These are phyloP conservation scores for Cutaneotrichosporon cutaneum DNA, from an alignment of 1,284 basidiomycete genomes.

Conservation along the genomic window DNA sequence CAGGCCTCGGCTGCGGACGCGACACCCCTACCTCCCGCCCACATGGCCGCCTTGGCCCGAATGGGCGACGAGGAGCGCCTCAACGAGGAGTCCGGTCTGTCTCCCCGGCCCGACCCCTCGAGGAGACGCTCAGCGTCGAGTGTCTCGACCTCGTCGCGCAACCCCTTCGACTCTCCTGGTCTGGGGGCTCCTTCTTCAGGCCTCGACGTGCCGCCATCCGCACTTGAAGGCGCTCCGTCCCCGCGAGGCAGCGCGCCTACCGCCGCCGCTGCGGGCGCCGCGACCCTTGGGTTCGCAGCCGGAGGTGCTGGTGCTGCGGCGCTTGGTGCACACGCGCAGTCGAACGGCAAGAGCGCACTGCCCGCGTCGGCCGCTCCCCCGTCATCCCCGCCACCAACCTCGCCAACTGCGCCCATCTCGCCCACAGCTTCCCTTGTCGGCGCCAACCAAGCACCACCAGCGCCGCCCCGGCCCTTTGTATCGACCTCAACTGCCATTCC, in stretches of 20 bases:
- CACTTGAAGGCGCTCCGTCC: neutral
- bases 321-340: neutral
- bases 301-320: slow-evolving; percentile 13
- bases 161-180: slow-evolving; percentile 47
- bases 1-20: slow-evolving; percentile 23
- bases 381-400: neutral
- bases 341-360: neutral
- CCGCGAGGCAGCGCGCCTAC: no score
- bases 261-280: neutral
- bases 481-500: slow-evolving; percentile 11
- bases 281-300: neutral
- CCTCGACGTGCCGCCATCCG: neutral
- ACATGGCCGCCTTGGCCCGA: slow-evolving; percentile 14
- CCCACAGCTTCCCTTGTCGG: neutral
- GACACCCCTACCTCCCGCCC: slow-evolving; percentile 12
- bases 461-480: neutral
- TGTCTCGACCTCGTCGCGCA: slow-evolving; percentile 32
- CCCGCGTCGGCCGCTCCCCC: neutral
- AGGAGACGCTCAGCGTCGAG: slow-evolving; percentile 37
- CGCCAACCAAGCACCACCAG: neutral
- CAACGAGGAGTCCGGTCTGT: slow-evolving; percentile 8
- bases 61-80: slow-evolving; percentile 16
- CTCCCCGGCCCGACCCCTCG: slow-evolving; percentile 4
- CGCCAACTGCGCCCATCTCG: neutral
- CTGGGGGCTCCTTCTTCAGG: neutral